Base-by-base conservation (phyloP, 2,329 filamentous ascomycete species). In the Pseudopyrenochaeta lycopersici region DNA sequence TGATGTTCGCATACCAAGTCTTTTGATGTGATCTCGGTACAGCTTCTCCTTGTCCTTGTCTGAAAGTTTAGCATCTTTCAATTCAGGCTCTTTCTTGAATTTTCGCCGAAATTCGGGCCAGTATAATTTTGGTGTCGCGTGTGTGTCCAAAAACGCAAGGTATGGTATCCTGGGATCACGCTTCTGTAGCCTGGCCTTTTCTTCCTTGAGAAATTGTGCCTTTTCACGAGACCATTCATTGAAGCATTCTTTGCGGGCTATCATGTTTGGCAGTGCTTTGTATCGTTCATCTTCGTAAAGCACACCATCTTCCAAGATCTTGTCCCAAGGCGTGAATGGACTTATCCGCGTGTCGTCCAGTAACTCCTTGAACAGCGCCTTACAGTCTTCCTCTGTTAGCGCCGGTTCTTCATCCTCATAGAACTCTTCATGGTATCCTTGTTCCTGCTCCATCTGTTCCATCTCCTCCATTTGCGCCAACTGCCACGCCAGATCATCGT, bases 81-180 rank as follows among this genome's bases (percentile, higher is more conserved):
- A 92, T 46, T 88, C 84, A 0, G 85, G 76, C 60, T 96, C 92
- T 61, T 90, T 93, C 62, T 89, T 90, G 76, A 87, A 95, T 72
- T 97, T 99, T 30, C 95, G 84, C 67, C 91, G 92, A 77, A 99
- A 99, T 73, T 99, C 95, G 0, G 91, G 89, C 95, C 95, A 99
- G 81, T 96, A 99, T 1, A 99, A 83, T 77, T 97, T 98, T 0
- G 91, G 89, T 0, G 89, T 95, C 0, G 93, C 94, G 63, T 92
- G 85, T 43, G 89, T 85, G 59, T 94, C 87, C 27, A 99, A 80
- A 59, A 99, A 90, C 0, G 85, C 84, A 55, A 98, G 79, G 73
- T 96, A 99, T 1, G 89, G 87, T 60, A 97, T 89, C 41, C 85
- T 83, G 1, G 95, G 94, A 67, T 98, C 92, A 60, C 86, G 86